Evolutionary conservation across 495 filamentous ascomycete genomes (phyloP).

Genomic region (Aspergillus diversus): DNA sequence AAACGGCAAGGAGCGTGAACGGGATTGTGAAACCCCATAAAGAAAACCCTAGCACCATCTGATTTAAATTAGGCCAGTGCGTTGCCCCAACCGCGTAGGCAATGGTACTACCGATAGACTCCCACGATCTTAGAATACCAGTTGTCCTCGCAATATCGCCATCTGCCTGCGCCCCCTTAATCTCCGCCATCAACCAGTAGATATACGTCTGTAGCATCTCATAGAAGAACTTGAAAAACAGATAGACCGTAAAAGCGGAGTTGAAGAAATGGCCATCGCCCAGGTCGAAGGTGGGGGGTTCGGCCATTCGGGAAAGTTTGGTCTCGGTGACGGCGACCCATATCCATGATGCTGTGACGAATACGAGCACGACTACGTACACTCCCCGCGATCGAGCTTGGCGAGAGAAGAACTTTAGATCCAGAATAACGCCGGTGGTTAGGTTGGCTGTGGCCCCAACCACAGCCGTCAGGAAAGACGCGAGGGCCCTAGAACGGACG

Average conservation of each 20-base stretch:
- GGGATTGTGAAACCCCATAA: conserved; percentile 16
- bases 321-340: conserved; percentile 10
- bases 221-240: conserved; percentile 39
- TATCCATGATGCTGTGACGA: conserved; percentile 13
- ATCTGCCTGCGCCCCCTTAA: conserved; percentile 15
- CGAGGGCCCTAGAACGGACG: conserved; percentile 56
- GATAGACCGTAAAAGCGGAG: conserved; percentile 9
- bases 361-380: conserved; percentile 12
- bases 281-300: conserved; percentile 11
- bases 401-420: conserved; percentile 9
- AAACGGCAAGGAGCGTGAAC: conserved; percentile 10
- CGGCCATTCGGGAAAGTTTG: conserved; percentile 11
- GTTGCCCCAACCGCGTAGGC: conserved; percentile 54
- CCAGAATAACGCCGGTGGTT: conserved; percentile 1
- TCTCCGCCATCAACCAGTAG: conserved; percentile 18
- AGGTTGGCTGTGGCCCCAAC: conserved; percentile 7
- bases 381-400: conserved; percentile 6
- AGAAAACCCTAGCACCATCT: conserved; percentile 13
- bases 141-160: conserved; percentile 44
- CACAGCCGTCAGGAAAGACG: conserved; percentile 21
- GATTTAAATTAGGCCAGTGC: conserved; percentile 16
- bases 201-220: conserved; percentile 36
- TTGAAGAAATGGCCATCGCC: conserved; percentile 15
- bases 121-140: conserved; percentile 51
- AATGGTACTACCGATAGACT: conserved; percentile 53